Evolutionary conservation across 1,284 basidiomycete species (phyloP).

Genomic region (Boletus austroedulis): DNA sequence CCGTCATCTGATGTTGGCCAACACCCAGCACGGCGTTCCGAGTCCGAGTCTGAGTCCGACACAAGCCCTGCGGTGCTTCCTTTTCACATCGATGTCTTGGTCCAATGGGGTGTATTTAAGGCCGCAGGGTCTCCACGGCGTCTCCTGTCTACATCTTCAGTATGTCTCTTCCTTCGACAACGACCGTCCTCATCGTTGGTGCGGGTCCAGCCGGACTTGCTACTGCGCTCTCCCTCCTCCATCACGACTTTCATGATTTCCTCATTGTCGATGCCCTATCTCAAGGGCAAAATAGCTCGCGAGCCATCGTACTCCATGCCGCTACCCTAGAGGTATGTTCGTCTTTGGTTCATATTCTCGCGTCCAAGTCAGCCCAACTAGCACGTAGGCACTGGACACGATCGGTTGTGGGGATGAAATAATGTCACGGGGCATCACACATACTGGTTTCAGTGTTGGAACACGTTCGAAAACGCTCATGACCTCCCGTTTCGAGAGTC

Average conservation of each 20-base stretch:
- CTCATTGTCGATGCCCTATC: constrained; percentile 43
- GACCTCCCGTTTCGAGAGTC: constrained; percentile 33
- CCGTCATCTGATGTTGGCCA: too few species aligned
- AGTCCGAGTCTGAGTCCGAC: too few species aligned
- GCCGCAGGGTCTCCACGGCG: neutral
- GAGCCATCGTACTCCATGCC: constrained; percentile 42
- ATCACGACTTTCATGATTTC: constrained; percentile 43
- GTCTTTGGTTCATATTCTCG: neutral
- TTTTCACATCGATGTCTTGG: too few species aligned
- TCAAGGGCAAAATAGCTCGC: constrained; percentile 33
- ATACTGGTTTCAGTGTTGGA: constrained; percentile 28
- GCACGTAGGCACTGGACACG: constrained; percentile 45
- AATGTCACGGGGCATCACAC: constrained; percentile 40
- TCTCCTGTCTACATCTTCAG: neutral
- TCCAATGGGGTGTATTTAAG: too few species aligned
- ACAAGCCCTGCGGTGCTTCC: too few species aligned
- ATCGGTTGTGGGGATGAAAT: constrained; percentile 44
- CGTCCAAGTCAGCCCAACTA: neutral
- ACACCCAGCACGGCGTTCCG: too few species aligned
- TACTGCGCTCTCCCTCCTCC: constrained; percentile 25
- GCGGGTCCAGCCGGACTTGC: constrained; percentile 29
- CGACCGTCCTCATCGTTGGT: constrained; percentile 33
- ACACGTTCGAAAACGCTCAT: constrained; percentile 34
- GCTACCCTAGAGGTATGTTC: constrained; percentile 40
- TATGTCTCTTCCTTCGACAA: neutral